Base-by-base conservation (phyloP, 306 rosid genomes). In the Lablab purpureus region DNA sequence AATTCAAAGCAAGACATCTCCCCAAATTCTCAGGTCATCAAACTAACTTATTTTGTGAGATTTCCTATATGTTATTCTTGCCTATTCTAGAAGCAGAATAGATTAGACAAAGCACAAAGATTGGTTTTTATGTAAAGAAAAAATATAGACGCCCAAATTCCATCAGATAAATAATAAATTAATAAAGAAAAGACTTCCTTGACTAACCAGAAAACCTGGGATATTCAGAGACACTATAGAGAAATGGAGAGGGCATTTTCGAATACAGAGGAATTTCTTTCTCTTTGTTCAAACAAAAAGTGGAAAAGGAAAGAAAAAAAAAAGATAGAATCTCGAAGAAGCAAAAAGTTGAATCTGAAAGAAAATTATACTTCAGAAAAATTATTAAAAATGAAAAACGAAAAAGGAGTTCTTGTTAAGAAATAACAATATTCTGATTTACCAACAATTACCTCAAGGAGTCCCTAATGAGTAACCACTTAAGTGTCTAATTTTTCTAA, bases 1-100 rank as follows among this genome's bases (percentile, higher is more conserved):
- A 34, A 60, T 28, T 63, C 14, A 9, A 30, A 17, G 17, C 18
- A 32, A 63, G 13, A 32, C 17, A 63, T 17, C 49, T 32, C 37
- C 32, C 68, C 45, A 32, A 63, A 63, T 63, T 30, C 22, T 17
- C 10, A 32, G 23, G 45, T 22, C 2, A 27, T 7, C 45, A 63
- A 32, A 63, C 34, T 62, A 62, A 32, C 68, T 30, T 28, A 62
- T 30, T 14, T 30, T 62, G 13, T 62, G 68, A 62, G 68, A 60
- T 62, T 14, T 62, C 6, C 68, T 2, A 32, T 22, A 62, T 2
- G 13, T 60, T 27, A 59, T 27, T 30, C 7, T 14, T 2, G 12
- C 74, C 37, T 43, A 6, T 30, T 68, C 56, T 49, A 46, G 56
- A 43, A 68, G 34, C 40, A 45, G 40, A 22, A 68, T 22, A 45